phyloP scores from a whole-genome alignment of 345 rosid species.

The Citrus mangshanensis region DNA sequence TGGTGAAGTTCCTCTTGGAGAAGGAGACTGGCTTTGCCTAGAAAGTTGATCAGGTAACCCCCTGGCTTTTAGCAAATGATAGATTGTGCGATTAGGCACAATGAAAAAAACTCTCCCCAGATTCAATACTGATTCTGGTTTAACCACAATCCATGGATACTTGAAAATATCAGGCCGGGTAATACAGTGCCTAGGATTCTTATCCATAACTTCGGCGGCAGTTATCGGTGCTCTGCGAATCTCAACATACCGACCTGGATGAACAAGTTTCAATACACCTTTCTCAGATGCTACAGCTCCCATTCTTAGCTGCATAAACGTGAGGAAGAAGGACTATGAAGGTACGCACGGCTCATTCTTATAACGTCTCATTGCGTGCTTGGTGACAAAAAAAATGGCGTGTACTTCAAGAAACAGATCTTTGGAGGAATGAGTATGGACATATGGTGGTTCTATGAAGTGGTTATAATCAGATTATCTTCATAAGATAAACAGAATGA shows the following conservation, averaged over 20 bases:
- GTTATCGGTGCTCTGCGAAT: conserved; percentile 27
- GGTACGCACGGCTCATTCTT: background rate
- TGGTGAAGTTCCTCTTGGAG: background rate
- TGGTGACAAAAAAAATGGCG: conserved; percentile 6
- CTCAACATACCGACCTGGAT: conserved; percentile 39
- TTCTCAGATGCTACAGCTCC: background rate
- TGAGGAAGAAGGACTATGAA: conserved; percentile 3
- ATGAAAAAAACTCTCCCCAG: conserved; percentile 41
- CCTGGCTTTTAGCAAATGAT: conserved; percentile 30
- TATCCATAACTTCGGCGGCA: conserved; percentile 41
- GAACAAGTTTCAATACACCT: conserved; percentile 37
- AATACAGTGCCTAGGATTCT: conserved; percentile 48
- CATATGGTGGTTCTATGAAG: background rate
- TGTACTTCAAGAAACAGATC: conserved; percentile 8
- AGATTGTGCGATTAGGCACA: conserved; percentile 37
- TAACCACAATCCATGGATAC: conserved; percentile 52
- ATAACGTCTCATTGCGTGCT: background rate
- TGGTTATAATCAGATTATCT: background rate
- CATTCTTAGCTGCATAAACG: conserved; percentile 1
- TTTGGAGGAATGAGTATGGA: background rate
- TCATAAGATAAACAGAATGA: background rate
- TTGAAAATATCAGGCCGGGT: conserved; percentile 43
- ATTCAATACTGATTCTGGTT: conserved; percentile 30
- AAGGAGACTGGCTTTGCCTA: conserved; percentile 2
- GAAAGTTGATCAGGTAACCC: conserved; percentile 8